Percentiles rank a stretch among this genome's conserved stretches.
Evolutionary conservation across 2,329 filamentous ascomycete species (phyloP).

Genomic region (Magnaporthiopsis rhizophila): DNA sequence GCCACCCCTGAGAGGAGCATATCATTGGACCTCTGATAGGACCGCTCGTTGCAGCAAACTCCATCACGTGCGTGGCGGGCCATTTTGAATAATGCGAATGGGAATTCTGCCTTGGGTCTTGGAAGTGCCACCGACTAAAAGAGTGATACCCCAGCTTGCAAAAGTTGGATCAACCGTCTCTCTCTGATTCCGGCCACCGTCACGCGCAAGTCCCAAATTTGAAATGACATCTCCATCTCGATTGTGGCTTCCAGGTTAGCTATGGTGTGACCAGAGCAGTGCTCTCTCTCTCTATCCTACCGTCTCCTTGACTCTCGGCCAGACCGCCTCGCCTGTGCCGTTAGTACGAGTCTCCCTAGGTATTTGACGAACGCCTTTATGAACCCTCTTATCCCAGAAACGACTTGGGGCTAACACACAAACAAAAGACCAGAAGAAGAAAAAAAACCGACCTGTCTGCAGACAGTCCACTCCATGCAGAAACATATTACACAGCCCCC

Average conservation of each 20-base stretch:
- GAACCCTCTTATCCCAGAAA: background rate
- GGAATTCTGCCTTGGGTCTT: too few relatives aligned
- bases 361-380: background rate
- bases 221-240: background rate
- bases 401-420: background rate
- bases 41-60: too few relatives aligned
- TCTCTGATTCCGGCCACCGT: too few relatives aligned
- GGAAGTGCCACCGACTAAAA: too few relatives aligned
- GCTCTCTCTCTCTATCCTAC: background rate
- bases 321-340: background rate
- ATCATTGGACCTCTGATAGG: too few relatives aligned
- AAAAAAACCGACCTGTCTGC: background rate
- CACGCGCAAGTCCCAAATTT: too few relatives aligned
- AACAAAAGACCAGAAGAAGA: background rate
- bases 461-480: background rate
- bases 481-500: background rate
- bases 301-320: background rate
- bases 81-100: background rate
- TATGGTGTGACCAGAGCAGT: background rate
- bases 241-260: background rate
- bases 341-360: background rate
- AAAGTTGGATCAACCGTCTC: too few relatives aligned
- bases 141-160: too few relatives aligned
- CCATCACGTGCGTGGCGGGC: too few relatives aligned
- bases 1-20: too few relatives aligned